These are phyloP conservation scores for Emmonsiellopsis sp. DNA, from an alignment of 2,329 filamentous ascomycete genomes.

Conservation along the genomic window DNA sequence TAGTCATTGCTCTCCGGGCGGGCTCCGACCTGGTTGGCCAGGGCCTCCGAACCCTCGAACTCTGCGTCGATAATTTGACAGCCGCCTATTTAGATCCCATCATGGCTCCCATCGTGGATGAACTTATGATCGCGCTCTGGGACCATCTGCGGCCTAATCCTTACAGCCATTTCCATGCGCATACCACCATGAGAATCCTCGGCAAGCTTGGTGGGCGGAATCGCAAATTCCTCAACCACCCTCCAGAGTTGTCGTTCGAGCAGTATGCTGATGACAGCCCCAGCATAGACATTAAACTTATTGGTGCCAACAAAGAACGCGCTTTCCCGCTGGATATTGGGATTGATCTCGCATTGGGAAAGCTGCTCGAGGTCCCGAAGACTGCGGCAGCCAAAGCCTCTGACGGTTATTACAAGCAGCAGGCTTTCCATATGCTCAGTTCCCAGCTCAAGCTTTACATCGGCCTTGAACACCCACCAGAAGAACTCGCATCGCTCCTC, in stretches of 20 bases:
- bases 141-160: constrained; percentile 89
- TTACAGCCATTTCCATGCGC: constrained; percentile 94
- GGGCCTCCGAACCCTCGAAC: constrained; percentile 81
- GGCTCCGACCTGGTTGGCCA: constrained; percentile 92
- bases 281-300: constrained; percentile 79
- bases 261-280: constrained; percentile 78
- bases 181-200: constrained; percentile 94
- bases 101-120: constrained; percentile 97
- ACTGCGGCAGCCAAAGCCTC: constrained; percentile 47
- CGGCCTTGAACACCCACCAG: constrained; percentile 76
- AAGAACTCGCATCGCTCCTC: constrained; percentile 76
- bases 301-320: constrained; percentile 80
- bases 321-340: constrained; percentile 82
- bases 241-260: constrained; percentile 73
- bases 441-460: constrained; percentile 85
- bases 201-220: constrained; percentile 95
- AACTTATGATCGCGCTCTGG: constrained; percentile 95
- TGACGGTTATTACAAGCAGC: constrained; percentile 84
- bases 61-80: constrained; percentile 96
- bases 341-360: constrained; percentile 79
- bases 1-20: constrained; percentile 89
- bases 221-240: constrained; percentile 86
- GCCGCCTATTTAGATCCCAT: constrained; percentile 97
- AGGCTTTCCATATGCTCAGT: constrained; percentile 80
- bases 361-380: constrained; percentile 72